Evolutionary conservation across 2,329 filamentous ascomycete genomes (phyloP), one percentile per base, ranked within the genome.

Genomic region (Aquanectria penicillioides): DNA sequence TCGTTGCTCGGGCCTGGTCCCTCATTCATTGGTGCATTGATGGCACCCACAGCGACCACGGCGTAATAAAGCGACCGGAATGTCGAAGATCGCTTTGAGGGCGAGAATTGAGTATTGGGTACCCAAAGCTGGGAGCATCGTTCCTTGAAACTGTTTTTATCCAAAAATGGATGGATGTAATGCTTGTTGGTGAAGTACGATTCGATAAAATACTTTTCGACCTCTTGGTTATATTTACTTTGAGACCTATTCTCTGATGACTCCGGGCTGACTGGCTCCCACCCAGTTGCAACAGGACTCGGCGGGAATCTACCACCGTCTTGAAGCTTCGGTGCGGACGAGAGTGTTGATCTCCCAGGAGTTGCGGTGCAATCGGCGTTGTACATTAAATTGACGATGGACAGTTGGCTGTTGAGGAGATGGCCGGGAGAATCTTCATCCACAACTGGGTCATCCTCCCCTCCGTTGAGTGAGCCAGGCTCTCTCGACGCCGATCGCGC

Each of bases 151-250:
- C 13, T 22, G 17, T 8, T n/a, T n/a, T 49, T 31, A 15, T 49
- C 44, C n/a, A 49, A n/a, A 22, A 49, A 49, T 5, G 44, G 44
- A 22, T 49, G 44, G 29, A 49, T 49, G 15, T 36, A 15, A 15
- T 49, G 44, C 25, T 49, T 49, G 31, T 49, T 49, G 15, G 20
- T 18, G 37, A 49, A 49, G 20, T 49, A 49, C 6, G 44, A 49
- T 28, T 49, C 31, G 31, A 49, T 36, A 17, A 49, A 49, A 31
- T 49, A 49, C 8, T 15, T 15, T n/a, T 49, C 44, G 11, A 36
- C 10, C 8, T 49, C 20, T n/a, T 20, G 9, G 17, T 49, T 37
- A 18, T 49, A 22, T 15, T 49, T 36, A 15, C 10, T 33, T 18
- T 13, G 31, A 3, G 41, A 31, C n/a, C 26, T 10, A 4, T 13